phyloP scores from a whole-genome alignment of 306 rosid genomes.

The Canavalia ensiformis region DNA sequence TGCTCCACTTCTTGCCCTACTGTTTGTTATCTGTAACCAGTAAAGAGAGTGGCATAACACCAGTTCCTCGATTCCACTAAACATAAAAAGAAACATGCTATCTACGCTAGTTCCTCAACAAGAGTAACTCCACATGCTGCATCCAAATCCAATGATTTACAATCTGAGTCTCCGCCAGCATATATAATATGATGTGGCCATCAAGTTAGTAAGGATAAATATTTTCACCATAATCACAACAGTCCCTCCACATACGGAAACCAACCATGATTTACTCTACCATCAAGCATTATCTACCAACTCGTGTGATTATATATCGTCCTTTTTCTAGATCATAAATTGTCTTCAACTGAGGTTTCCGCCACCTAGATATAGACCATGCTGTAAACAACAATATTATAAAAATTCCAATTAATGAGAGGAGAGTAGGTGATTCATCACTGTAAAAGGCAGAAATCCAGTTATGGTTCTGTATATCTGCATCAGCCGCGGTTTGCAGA shows the following conservation, averaged over 20 bases:
- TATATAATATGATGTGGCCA: slow-evolving; percentile 24
- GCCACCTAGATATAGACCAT: slow-evolving; percentile 89
- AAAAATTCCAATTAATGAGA: slow-evolving; percentile 65
- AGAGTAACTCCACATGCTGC: slow-evolving; percentile 50
- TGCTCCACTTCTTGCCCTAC: slow-evolving; percentile 45
- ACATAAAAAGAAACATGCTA: slow-evolving; percentile 50
- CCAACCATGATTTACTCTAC: slow-evolving; percentile 42
- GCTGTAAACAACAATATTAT: slow-evolving; percentile 71
- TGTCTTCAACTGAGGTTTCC: slow-evolving; percentile 92
- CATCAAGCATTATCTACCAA: slow-evolving; percentile 55
- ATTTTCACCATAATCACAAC: slow-evolving; percentile 39
- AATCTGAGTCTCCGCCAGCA: slow-evolving; percentile 46
- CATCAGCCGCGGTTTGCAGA: slow-evolving; percentile 72
- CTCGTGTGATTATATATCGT: slow-evolving; percentile 80
- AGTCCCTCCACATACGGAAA: slow-evolving; percentile 42
- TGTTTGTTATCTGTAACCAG: slow-evolving; percentile 20
- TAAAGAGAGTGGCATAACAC: slow-evolving; percentile 42
- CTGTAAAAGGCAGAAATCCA: slow-evolving; percentile 66
- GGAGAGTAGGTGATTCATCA: slow-evolving; percentile 65
- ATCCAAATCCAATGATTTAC: slow-evolving; percentile 48
- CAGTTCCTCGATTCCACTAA: slow-evolving; percentile 38
- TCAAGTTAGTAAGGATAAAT: slow-evolving; percentile 46
- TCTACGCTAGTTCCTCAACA: slow-evolving; percentile 51
- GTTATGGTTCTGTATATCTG: slow-evolving; percentile 55
- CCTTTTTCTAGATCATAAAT: slow-evolving; percentile 92